Conservation (phyloP, 2,329 filamentous ascomycete species). For the Botrytis hyacinthi region DNA sequence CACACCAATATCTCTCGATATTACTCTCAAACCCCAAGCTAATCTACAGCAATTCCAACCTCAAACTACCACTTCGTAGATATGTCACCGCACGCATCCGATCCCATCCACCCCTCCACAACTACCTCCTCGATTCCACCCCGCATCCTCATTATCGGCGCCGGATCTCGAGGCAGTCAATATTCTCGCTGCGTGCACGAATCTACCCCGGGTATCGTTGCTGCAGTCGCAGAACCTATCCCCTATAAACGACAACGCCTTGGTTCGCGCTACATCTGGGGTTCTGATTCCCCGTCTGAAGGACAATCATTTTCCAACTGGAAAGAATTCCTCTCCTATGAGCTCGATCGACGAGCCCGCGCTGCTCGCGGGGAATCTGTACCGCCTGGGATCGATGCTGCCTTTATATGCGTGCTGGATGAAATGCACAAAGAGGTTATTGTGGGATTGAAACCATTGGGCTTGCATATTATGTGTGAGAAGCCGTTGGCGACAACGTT, state of each 20-base stretch:
- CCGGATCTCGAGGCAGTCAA: slow-evolving; percentile 72
- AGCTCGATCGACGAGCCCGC: slow-evolving; percentile 58
- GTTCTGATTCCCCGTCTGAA: slow-evolving; percentile 46
- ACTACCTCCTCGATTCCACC: slow-evolving; percentile 46
- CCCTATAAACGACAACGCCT: slow-evolving; percentile 72
- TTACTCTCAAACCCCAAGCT: neutral
- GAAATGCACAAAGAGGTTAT: slow-evolving; percentile 85
- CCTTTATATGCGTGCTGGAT: slow-evolving; percentile 77
- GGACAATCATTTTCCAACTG: slow-evolving; percentile 73
- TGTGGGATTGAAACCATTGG: slow-evolving; percentile 66
- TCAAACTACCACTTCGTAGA: neutral
- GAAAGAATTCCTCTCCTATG: slow-evolving; percentile 73
- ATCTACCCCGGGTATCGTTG: slow-evolving; percentile 66
- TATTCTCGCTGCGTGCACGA: slow-evolving; percentile 69
- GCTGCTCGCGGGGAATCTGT: slow-evolving; percentile 48
- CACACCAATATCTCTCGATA: neutral
- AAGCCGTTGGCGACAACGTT: slow-evolving; percentile 86
- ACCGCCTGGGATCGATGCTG: slow-evolving; percentile 49
- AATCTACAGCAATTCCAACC: neutral
- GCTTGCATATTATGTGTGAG: slow-evolving; percentile 87
- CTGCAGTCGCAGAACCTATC: slow-evolving; percentile 78
- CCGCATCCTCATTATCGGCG: slow-evolving; percentile 76
- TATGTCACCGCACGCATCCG: slow-evolving; percentile 37
- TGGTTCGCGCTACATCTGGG: slow-evolving; percentile 73
- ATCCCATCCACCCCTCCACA: slow-evolving; percentile 3